Base-by-base conservation (phyloP, 2,329 filamentous ascomycete species). In the Clonostachys rosea region DNA sequence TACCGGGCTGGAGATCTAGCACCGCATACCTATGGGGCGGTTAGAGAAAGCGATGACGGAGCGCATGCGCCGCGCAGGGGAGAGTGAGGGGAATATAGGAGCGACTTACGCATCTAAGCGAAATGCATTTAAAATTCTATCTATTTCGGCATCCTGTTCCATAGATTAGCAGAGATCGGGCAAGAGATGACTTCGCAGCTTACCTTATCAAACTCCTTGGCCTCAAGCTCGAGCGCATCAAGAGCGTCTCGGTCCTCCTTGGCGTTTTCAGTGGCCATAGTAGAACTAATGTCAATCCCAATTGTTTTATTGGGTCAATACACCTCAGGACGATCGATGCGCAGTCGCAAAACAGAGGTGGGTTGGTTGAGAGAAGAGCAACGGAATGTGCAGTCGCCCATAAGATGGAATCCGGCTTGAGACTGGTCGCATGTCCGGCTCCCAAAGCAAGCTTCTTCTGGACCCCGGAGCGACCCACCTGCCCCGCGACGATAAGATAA, bases 1-100 rank as follows among this genome's bases (percentile, higher is more conserved):
- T 90, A 62, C 94, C 94, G 5, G 94, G 94, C 65, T 96, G 91
- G 42, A 99, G 87, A 66, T 95, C 94, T 42, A 99, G 85, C 43
- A 99, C 90, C 44, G 92, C 89, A 67, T 99, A 99, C 57, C 85
- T 89, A 8, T n/a, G 30, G 42, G 24, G 20, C 37, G 30, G 14
- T 24, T 30, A 54, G 44, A 54, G 49, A 42, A 10, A 10, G 17
- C 14, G 40, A 42, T 14, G 24, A 42, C n/a, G 20, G 8, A 12
- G 42, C 17, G 9, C 18, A 12, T 41, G 34, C 20, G n/a, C 14
- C 24, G 24, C 24, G 24, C 8, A 30, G 24, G 24, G 24, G 24
- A 30, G 9, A 10, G 24, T 30, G 24, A 30, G 24, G 24, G 12
- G 12, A 18, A 14, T 13, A 6, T 36, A 18, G 17, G 35, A 13